phyloP scores from a whole-genome alignment of 2,329 filamentous ascomycete species.

The Diplodia sapinea region DNA sequence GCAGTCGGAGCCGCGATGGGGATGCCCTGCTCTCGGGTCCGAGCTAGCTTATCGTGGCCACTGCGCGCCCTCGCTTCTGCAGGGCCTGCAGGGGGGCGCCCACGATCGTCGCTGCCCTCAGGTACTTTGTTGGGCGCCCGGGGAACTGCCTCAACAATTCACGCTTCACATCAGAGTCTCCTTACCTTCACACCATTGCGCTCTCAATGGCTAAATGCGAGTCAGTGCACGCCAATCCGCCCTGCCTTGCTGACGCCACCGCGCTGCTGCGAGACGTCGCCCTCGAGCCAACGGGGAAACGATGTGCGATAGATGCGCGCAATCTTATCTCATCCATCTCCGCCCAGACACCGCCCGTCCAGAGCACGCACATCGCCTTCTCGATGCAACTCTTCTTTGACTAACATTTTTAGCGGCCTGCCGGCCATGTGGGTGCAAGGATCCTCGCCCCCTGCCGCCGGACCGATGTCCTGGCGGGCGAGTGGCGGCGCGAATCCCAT shows the following conservation, averaged over 20 bases:
- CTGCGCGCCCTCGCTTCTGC: slow-evolving; percentile 18
- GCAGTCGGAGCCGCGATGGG: slow-evolving; percentile 10
- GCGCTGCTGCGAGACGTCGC: neutral
- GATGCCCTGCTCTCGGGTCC: slow-evolving; percentile 9
- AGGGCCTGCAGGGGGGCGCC: slow-evolving; percentile 17
- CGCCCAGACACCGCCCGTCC: slow-evolving; percentile 6
- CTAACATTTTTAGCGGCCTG: slow-evolving; percentile 11
- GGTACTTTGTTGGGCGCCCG: slow-evolving; percentile 30
- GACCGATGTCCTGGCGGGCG: slow-evolving; percentile 17
- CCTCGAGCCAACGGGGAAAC: slow-evolving; percentile 16
- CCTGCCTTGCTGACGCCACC: slow-evolving; percentile 2
- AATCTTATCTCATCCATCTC: slow-evolving; percentile 28
- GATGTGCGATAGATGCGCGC: slow-evolving; percentile 8
- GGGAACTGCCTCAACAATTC: slow-evolving; percentile 30
- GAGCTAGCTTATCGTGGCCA: slow-evolving; percentile 21
- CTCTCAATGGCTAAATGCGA: neutral
- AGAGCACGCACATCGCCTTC: neutral
- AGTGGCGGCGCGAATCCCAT: slow-evolving; percentile 18
- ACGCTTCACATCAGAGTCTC: slow-evolving; percentile 19
- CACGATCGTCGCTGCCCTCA: slow-evolving; percentile 4
- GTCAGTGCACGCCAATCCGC: neutral
- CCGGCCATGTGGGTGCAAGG: slow-evolving; percentile 15
- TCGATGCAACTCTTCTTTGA: neutral
- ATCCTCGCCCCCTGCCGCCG: slow-evolving; percentile 10
- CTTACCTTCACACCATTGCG: slow-evolving; percentile 31